A percentile compares a stretch with the other conserved stretches of the same genome.
These are phyloP conservation scores for Dictyostelium brefeldianum DNA, from an alignment of 78 protist genomes.

Conservation along the genomic window DNA sequence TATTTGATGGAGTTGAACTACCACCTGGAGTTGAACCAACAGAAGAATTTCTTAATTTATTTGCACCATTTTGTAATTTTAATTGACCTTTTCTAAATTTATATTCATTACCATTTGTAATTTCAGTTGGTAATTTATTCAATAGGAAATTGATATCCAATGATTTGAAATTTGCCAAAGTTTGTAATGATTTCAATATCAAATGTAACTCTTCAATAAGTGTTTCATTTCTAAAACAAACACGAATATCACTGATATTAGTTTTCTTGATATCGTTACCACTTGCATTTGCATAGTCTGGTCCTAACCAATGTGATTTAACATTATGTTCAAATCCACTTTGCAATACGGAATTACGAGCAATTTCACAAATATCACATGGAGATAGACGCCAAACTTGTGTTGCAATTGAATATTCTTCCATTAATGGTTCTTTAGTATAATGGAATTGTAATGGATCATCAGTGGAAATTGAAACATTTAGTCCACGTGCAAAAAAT, in stretches of 20 bases:
- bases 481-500: conserved; percentile 94
- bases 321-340: conserved; percentile 91
- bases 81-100: conserved; percentile 19
- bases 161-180: conserved; percentile 33
- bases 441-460: conserved; percentile 98
- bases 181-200: conserved; percentile 45
- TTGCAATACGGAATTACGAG: conserved; percentile 93
- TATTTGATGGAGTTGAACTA: background rate
- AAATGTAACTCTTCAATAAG: conserved; percentile 84
- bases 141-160: conserved; percentile 42
- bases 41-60: conserved; percentile 13
- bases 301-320: conserved; percentile 92
- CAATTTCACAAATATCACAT: conserved; percentile 98
- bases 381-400: conserved; percentile 93
- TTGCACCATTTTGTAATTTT: conserved; percentile 2
- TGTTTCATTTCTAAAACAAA: conserved; percentile 91
- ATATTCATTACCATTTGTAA: conserved; percentile 15
- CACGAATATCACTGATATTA: conserved; percentile 92
- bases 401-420: conserved; percentile 96
- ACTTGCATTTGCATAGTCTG: conserved; percentile 45
- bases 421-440: conserved; percentile 98
- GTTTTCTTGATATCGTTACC: conserved; percentile 80
- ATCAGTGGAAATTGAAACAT: conserved; percentile 97
- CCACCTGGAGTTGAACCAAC: conserved; percentile 8
- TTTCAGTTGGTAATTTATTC: conserved; percentile 38